phyloP scores from a whole-genome alignment of 2,329 filamentous ascomycete species.

The Aureobasidium mangrovei region DNA sequence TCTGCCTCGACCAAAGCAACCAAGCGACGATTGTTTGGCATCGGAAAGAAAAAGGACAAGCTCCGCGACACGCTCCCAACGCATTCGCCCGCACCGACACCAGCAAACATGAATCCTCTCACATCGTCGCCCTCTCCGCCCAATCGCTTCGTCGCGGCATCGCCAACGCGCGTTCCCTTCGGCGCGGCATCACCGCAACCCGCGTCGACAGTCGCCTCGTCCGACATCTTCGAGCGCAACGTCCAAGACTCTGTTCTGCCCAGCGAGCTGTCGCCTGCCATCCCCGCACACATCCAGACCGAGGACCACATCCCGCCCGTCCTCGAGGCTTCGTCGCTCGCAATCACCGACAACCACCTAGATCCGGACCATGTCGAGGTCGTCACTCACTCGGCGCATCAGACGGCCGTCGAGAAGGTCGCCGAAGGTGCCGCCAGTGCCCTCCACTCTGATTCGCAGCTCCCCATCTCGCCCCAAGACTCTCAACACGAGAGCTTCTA shows the following conservation, averaged over 20 bases:
- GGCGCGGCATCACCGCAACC: conserved; percentile 60
- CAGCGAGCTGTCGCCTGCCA: conserved; percentile 70
- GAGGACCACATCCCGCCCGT: conserved; percentile 91
- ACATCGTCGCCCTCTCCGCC: conserved; percentile 21
- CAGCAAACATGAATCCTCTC: conserved; percentile 14
- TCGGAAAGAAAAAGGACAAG: conserved; percentile 17
- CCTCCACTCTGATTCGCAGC: conserved; percentile 15
- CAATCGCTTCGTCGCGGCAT: conserved; percentile 4
- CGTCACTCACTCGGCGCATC: conserved; percentile 75
- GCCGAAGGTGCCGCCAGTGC: conserved; percentile 20
- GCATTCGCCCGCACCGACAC: background rate
- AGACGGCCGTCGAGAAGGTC: conserved; percentile 64
- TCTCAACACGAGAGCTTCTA: conserved; percentile 15
- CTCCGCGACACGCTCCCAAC: conserved; percentile 14
- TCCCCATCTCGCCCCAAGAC: conserved; percentile 15
- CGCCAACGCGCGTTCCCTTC: background rate
- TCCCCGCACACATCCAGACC: conserved; percentile 85
- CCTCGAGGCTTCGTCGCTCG: conserved; percentile 80
- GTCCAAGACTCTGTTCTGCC: conserved; percentile 69
- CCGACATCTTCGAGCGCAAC: conserved; percentile 83
- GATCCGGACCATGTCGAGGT: conserved; percentile 90
- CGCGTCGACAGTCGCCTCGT: conserved; percentile 57
- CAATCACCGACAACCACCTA: conserved; percentile 78
- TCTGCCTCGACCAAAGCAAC: conserved; percentile 15
- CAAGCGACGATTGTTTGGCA: conserved; percentile 19